These are phyloP conservation scores for Agarophyton chilense DNA, from an alignment of 23 red algal genomes.

Conservation along the genomic window DNA sequence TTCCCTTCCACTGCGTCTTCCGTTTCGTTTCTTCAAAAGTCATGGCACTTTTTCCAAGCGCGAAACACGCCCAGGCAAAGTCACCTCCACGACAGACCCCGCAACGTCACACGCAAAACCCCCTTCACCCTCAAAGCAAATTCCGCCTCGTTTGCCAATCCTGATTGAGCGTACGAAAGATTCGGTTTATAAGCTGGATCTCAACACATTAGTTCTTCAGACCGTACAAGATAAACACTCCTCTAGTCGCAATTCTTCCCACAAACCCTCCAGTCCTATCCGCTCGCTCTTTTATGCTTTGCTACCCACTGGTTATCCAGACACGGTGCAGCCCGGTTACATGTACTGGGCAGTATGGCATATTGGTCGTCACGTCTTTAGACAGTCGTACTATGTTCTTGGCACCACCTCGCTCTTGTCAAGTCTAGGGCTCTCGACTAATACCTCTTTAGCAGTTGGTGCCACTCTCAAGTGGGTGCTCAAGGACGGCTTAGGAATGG, in stretches of 20 bases:
- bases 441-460: constrained; percentile 38
- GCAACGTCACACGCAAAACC: not conserved
- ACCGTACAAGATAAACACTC: not conserved
- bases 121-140: not conserved
- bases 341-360: constrained; percentile 60
- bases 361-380: constrained; percentile 60
- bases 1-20: too few species aligned
- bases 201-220: not conserved
- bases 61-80: not conserved
- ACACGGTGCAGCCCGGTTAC: constrained; percentile 66
- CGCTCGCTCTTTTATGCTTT: constrained; percentile 15
- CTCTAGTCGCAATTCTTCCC: not conserved
- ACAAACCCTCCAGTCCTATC: not conserved
- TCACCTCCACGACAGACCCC: not conserved
- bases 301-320: constrained; percentile 79
- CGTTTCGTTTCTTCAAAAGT: not conserved
- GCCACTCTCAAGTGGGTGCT: constrained; percentile 93
- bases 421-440: constrained; percentile 67
- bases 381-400: constrained; percentile 75
- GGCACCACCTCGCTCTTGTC: constrained; percentile 77
- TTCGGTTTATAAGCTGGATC: not conserved
- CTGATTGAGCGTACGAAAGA: constrained; percentile 7
- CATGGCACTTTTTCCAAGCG: not conserved
- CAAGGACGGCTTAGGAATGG: constrained; percentile 91
- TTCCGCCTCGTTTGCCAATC: not conserved